Conservation (phyloP, 805 yeast species). For the Pichia thaimueangensis region DNA sequence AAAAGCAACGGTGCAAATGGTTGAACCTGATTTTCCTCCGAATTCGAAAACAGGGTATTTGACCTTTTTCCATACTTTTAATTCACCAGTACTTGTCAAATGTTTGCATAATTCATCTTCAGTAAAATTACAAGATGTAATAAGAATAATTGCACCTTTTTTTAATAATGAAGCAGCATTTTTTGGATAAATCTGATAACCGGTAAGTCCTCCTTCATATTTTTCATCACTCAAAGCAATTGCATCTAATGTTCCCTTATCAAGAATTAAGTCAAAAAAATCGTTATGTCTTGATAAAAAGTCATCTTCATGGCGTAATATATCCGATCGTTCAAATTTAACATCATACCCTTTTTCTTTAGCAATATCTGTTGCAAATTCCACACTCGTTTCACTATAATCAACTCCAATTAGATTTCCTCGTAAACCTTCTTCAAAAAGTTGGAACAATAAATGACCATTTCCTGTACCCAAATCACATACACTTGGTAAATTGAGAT, state of each 20-base stretch:
- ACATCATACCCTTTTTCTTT: conserved; percentile 32
- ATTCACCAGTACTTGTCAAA: conserved; percentile 35
- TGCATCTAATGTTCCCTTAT: conserved; percentile 96
- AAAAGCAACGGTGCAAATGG: conserved; percentile 85
- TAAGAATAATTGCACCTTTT: conserved; percentile 52
- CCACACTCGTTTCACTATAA: conserved; percentile 74
- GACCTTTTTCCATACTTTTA: conserved; percentile 59
- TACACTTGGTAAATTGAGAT: conserved; percentile 31
- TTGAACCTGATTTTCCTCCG: conserved; percentile 84
- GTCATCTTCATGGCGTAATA: conserved; percentile 38
- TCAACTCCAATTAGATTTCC: conserved; percentile 71
- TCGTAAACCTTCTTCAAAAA: conserved; percentile 49
- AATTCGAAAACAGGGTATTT: conserved; percentile 78
- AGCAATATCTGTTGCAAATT: conserved; percentile 63
- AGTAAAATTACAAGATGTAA: conserved; percentile 94
- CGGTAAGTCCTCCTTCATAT: conserved; percentile 40
- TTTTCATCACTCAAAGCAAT: conserved; percentile 72
- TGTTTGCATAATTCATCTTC: conserved; percentile 61
- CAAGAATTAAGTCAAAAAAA: conserved; percentile 69
- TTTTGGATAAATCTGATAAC: conserved; percentile 54
- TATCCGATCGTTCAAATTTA: conserved; percentile 61
- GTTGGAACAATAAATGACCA: conserved; percentile 76
- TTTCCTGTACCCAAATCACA: conserved; percentile 94
- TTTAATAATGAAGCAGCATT: conserved; percentile 54
- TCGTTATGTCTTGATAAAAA: conserved; percentile 28